A percentile compares a stretch with the other conserved stretches of the same genome.
phyloP scores from a whole-genome alignment of 1,284 basidiomycete species.

The Phaffia rhodozyma region DNA sequence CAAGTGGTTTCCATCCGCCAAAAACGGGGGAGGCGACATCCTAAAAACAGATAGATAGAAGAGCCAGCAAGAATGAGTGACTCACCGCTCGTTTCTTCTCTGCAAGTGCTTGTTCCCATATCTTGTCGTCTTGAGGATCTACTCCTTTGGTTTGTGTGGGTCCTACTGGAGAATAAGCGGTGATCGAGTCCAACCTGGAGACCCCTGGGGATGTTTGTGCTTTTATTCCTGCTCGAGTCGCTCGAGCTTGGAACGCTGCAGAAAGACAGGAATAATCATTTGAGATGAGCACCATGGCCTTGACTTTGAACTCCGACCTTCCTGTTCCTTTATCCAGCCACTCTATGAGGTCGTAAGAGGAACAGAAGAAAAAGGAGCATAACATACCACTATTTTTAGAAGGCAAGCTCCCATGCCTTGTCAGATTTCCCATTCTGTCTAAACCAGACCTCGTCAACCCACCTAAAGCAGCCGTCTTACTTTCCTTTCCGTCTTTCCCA shows the following conservation, averaged over 20 bases:
- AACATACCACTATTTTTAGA: not conserved
- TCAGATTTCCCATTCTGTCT: not conserved
- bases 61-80: not conserved
- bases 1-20: not conserved
- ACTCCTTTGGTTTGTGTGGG: not conserved
- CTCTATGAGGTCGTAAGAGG: not conserved
- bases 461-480: not conserved
- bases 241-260: not conserved
- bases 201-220: not conserved
- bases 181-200: not conserved
- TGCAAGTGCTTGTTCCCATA: conserved; percentile 15
- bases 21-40: not conserved
- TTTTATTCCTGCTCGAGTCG: not conserved
- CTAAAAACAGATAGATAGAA: not conserved
- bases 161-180: not conserved
- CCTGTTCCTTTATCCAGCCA: not conserved
- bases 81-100: conserved; percentile 11
- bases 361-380: not conserved
- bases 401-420: conserved; percentile 11
- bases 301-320: not conserved
- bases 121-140: conserved; percentile 2
- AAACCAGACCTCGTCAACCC: not conserved
- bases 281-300: not conserved
- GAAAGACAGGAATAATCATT: not conserved
- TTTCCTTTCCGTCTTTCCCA: not conserved